Evolutionary conservation across 1,139 yeast genomes (phyloP), one percentile per base, ranked within the genome.

Genomic region (Zygosaccharomyces pseudobailii): DNA sequence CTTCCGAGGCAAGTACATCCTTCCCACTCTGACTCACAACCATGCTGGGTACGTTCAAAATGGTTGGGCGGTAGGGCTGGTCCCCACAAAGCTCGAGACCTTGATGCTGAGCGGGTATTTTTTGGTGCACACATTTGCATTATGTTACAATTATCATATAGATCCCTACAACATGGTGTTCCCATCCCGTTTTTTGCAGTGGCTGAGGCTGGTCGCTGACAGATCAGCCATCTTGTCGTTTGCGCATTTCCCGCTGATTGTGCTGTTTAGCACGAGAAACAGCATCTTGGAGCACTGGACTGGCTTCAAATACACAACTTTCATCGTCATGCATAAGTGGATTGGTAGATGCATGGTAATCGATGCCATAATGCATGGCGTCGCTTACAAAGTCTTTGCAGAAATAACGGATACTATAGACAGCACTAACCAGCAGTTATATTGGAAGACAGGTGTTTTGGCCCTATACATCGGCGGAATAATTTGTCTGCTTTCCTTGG

Each of bases 261-360:
- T 79, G 25, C 65, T 80, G 37, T 79, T 81, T 61, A 76, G 81
- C 19, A 80, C 84, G 20, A 72, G 87, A 68, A 84, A 84, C 61
- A 84, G 83, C 60, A 68, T 84, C 47, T 65, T 84, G 55, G 78
- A 78, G 59, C 76, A 74, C 71, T 46, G 81, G 33, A 79, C 87
- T 4, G 84, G 87, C 35, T 82, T 87, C 82, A 70, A 76, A 17
- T 75, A 74, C 52, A 71, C 80, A 5, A 75, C 84, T 42, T 82
- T 83, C 58, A 69, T 82, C 47, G 68, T 74, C 24, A 72, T 80
- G 59, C 92, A 85, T 65, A 78, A 82, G 57, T 82, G 87, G 83
- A 58, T 80, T 5, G 79, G 84, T 2, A 74, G 92, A 47, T 61
- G 75, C 3, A 60, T 64, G 60, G 48, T 61, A 2, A 7, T 62